These are phyloP conservation scores for Picea abies DNA, from an alignment of 83 land plant species.

Conservation along the genomic window DNA sequence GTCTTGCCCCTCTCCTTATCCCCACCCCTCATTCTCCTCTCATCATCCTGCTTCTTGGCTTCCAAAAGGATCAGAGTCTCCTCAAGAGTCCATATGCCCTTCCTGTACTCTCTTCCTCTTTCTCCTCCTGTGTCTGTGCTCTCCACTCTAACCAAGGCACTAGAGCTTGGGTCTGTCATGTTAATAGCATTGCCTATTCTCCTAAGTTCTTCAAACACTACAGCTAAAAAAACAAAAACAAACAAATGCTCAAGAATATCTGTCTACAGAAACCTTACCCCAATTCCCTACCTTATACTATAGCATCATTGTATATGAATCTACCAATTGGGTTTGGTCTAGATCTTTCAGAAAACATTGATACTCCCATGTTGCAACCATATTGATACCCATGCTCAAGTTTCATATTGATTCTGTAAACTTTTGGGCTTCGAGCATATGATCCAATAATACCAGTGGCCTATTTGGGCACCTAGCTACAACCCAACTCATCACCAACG, in stretches of 20 bases:
- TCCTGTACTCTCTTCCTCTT: constrained; percentile 33
- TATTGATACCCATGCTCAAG: background rate
- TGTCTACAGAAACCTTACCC: background rate
- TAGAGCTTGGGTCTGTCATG: constrained; percentile 16
- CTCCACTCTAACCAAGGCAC: constrained; percentile 14
- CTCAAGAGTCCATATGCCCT: constrained; percentile 60
- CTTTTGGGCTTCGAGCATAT: background rate
- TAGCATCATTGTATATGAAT: background rate
- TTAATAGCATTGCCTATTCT: constrained; percentile 16
- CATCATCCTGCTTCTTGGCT: constrained; percentile 83
- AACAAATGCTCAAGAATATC: background rate
- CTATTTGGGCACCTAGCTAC: too few species aligned
- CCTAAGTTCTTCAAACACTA: background rate
- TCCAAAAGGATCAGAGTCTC: constrained; percentile 69
- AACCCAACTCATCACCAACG: too few species aligned
- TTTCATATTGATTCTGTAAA: background rate
- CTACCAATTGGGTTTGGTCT: background rate
- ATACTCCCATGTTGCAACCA: background rate
- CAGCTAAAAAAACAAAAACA: background rate
- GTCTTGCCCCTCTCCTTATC: constrained; percentile 29
- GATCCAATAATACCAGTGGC: too few species aligned
- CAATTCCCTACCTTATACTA: constrained; percentile 2
- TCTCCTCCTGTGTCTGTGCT: constrained; percentile 11
- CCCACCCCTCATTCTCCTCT: constrained; percentile 54
- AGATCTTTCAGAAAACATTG: background rate